phyloP scores from a whole-genome alignment of 2,329 filamentous ascomycete genomes.

The Cladosporium colombiae region DNA sequence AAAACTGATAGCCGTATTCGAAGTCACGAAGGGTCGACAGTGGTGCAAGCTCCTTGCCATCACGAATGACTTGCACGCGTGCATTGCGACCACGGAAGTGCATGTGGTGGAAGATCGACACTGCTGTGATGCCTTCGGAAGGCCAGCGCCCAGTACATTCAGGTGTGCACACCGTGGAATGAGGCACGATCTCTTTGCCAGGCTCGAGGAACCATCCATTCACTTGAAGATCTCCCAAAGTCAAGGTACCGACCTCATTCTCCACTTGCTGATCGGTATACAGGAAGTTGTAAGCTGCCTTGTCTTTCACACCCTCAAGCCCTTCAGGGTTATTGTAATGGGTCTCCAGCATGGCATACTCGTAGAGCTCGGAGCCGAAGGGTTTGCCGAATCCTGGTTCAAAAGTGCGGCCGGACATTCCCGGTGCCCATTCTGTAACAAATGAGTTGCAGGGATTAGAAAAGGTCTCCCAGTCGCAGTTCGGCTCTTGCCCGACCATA shows the following conservation, averaged over 20 bases:
- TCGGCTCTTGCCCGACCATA: constrained; percentile 23
- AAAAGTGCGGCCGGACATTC: constrained; percentile 26
- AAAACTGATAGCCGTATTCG: constrained; percentile 28
- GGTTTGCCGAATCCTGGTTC: constrained; percentile 26
- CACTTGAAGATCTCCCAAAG: constrained; percentile 24
- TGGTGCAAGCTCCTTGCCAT: constrained; percentile 24
- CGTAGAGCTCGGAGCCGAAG: constrained; percentile 23
- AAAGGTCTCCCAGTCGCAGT: constrained; percentile 24
- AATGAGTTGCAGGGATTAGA: constrained; percentile 26
- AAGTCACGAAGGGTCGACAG: constrained; percentile 24
- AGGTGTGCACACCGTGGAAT: constrained; percentile 26
- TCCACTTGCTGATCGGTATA: constrained; percentile 24
- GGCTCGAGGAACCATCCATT: constrained; percentile 25
- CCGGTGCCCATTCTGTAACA: constrained; percentile 26
- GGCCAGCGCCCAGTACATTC: constrained; percentile 26
- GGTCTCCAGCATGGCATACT: constrained; percentile 26
- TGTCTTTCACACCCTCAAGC: constrained; percentile 23
- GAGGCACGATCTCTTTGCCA: constrained; percentile 22
- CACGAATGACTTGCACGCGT: constrained; percentile 24
- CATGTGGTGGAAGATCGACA: constrained; percentile 27
- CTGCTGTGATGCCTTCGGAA: constrained; percentile 25
- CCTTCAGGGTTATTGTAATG: constrained; percentile 26
- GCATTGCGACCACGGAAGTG: constrained; percentile 25
- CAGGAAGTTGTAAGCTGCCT: constrained; percentile 22
- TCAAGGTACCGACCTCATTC: constrained; percentile 25